Conservation (phyloP, 2,329 filamentous ascomycete species). For the Botrytis fragariae region DNA sequence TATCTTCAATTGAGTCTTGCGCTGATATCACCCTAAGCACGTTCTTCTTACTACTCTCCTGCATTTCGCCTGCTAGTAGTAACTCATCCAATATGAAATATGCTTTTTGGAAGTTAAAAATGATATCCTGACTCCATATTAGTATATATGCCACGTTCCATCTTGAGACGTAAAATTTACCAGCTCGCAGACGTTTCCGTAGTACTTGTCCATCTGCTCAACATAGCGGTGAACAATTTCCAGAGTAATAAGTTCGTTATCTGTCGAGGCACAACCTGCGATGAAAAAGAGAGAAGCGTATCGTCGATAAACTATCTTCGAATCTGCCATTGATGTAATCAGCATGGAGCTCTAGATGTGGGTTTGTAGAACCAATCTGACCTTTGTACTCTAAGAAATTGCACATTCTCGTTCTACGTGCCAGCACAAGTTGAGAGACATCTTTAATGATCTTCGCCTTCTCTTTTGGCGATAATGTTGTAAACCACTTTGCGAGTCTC, state of each 20-base stretch:
- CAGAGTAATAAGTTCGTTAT: constrained; percentile 97
- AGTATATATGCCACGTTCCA: background rate
- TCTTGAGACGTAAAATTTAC: constrained; percentile 8
- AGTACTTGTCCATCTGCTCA: constrained; percentile 99
- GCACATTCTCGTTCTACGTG: constrained; percentile 96
- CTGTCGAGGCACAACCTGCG: constrained; percentile 91
- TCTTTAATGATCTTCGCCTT: constrained; percentile 99
- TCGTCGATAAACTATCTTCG: constrained; percentile 96
- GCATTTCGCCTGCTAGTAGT: constrained; percentile 90
- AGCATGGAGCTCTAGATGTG: constrained; percentile 19
- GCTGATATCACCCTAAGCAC: constrained; percentile 93
- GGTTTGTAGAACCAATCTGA: constrained; percentile 40
- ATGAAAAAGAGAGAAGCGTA: constrained; percentile 99
- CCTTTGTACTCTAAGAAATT: constrained; percentile 99
- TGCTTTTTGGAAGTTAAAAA: constrained; percentile 99
- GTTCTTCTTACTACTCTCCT: constrained; percentile 99
- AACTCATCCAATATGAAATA: constrained; percentile 99
- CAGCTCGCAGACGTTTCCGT: constrained; percentile 98
- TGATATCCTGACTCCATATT: constrained; percentile 41
- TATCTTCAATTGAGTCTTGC: constrained; percentile 96
- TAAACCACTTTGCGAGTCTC: constrained; percentile 99
- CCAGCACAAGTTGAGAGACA: constrained; percentile 95
- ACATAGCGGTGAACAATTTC: constrained; percentile 99
- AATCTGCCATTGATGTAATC: constrained; percentile 58
- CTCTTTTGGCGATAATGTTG: constrained; percentile 92